A percentile compares a stretch with the other conserved stretches of the same genome.
These are phyloP conservation scores for Drechslerella stenobrocha DNA, from an alignment of 2,329 filamentous ascomycete genomes.

Conservation along the genomic window DNA sequence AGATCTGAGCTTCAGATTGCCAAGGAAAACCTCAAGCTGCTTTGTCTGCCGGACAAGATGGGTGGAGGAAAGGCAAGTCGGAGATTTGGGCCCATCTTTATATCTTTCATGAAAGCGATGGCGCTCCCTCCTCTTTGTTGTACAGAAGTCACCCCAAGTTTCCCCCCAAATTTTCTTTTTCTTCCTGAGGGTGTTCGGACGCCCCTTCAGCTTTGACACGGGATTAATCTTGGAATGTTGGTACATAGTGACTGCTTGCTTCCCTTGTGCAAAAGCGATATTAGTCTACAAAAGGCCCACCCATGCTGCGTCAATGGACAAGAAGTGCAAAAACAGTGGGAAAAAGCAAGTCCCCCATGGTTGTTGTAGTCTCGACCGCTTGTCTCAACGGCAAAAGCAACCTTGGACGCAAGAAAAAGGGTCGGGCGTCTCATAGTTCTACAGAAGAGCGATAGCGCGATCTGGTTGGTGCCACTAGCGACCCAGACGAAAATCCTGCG, in stretches of 20 bases:
- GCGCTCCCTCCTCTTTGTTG: constrained; percentile 21
- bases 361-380: constrained; percentile 13
- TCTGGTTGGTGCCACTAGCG: constrained; percentile 44
- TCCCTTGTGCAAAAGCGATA: not conserved
- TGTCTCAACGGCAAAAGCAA: not conserved
- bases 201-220: constrained; percentile 24
- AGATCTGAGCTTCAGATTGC: not conserved
- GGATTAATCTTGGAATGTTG: constrained; percentile 39
- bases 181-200: not conserved
- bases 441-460: constrained; percentile 20
- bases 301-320: not conserved
- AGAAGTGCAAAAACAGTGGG: not conserved
- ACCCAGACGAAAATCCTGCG: constrained; percentile 29
- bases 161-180: constrained; percentile 18
- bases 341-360: constrained; percentile 26
- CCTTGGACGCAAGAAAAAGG: constrained; percentile 21
- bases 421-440: constrained; percentile 27
- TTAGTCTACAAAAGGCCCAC: not conserved
- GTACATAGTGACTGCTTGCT: not conserved
- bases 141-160: constrained; percentile 9
- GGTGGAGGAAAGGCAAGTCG: constrained; percentile 19
- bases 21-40: constrained; percentile 6
- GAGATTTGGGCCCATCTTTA: constrained; percentile 39
- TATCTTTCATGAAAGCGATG: constrained; percentile 11
- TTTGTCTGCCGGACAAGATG: constrained; percentile 19